A percentile compares a stretch with the other conserved stretches of the same genome.
Evolutionary conservation across 768 basidiomycete species (phyloP).

Genomic region (Termitomyces heimii): DNA sequence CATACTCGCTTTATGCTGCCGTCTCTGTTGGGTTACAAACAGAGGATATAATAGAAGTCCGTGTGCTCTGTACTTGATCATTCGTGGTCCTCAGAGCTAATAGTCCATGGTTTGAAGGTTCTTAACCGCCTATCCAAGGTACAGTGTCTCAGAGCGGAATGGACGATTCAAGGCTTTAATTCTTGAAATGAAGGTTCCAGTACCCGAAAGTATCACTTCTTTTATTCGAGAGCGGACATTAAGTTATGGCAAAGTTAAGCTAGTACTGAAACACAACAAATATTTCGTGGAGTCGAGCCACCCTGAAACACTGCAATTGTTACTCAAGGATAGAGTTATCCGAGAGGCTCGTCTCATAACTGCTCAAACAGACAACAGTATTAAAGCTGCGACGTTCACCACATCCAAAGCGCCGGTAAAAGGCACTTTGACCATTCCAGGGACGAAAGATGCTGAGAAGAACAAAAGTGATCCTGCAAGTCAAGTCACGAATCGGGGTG

Average conservation of each 20-base stretch:
- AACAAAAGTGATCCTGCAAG: conserved; percentile 44
- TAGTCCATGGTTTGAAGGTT: conserved; percentile 43
- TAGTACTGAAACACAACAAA: conserved; percentile 96
- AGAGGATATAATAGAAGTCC: conserved; percentile 95
- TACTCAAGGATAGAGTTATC: conserved; percentile 84
- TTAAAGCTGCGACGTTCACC: conserved; percentile 71
- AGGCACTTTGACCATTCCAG: conserved; percentile 81
- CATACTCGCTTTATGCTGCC: conserved; percentile 96
- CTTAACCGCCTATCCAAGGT: conserved; percentile 80
- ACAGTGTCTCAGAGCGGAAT: conserved; percentile 8
- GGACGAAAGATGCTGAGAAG: conserved; percentile 72
- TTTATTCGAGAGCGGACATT: conserved; percentile 92
- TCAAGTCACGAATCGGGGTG: conserved; percentile 15
- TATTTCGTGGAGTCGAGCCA: conserved; percentile 96
- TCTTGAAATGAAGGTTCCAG: conserved; percentile 63
- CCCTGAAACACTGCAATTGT: conserved; percentile 83
- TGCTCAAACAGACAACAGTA: conserved; percentile 64
- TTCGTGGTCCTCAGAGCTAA: conserved; percentile 12
- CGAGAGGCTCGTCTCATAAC: conserved; percentile 77
- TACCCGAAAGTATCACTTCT: conserved; percentile 78
- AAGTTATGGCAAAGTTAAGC: conserved; percentile 97
- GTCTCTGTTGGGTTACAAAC: conserved; percentile 98
- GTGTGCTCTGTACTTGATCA: conserved; percentile 29
- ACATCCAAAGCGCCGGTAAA: conserved; percentile 79
- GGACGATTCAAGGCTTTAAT: conserved; percentile 1